Percentiles rank a stretch among this genome's conserved stretches.
Evolutionary conservation across 208 protist genomes (phyloP).

Genomic region (Angomonas deanei): DNA sequence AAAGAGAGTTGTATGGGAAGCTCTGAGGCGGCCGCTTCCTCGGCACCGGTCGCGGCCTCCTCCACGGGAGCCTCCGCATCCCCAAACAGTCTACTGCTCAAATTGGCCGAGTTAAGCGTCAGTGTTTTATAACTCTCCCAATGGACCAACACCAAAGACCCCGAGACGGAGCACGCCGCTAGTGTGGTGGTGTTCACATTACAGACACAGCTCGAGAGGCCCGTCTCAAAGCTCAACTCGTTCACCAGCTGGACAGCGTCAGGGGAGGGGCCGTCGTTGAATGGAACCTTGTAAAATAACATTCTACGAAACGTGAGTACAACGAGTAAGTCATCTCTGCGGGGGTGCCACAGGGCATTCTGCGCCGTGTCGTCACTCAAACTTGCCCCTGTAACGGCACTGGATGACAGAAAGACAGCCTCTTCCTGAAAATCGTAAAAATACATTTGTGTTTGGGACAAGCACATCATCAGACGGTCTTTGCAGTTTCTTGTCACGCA

Average conservation of each 20-base stretch:
- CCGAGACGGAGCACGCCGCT: too few species aligned
- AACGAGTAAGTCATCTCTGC: conserved; percentile 31
- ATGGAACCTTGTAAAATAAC: conserved; percentile 36
- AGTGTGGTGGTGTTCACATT: too few species aligned
- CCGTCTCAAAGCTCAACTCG: too few species aligned
- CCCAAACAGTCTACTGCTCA: too few species aligned
- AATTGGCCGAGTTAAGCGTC: too few species aligned
- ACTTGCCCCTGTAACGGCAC: conserved; percentile 27
- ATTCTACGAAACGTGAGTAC: conserved; percentile 45
- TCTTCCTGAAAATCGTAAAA: conserved; percentile 40
- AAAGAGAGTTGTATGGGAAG: not conserved
- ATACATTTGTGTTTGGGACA: conserved; percentile 50
- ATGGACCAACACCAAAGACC: too few species aligned
- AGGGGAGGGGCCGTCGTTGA: not conserved
- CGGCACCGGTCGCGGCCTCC: too few species aligned
- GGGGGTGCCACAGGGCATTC: conserved; percentile 58
- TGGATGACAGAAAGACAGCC: conserved; percentile 32
- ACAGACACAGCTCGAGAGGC: too few species aligned
- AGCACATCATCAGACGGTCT: conserved; percentile 33
- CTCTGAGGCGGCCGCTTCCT: too few species aligned
- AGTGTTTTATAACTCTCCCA: too few species aligned
- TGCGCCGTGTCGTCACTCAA: conserved; percentile 42
- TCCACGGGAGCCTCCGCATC: too few species aligned
- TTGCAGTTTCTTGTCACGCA: conserved; percentile 28
- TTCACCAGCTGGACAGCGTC: too few species aligned